These are phyloP conservation scores for Boletus fagicola DNA, from an alignment of 768 basidiomycete genomes.

Conservation along the genomic window DNA sequence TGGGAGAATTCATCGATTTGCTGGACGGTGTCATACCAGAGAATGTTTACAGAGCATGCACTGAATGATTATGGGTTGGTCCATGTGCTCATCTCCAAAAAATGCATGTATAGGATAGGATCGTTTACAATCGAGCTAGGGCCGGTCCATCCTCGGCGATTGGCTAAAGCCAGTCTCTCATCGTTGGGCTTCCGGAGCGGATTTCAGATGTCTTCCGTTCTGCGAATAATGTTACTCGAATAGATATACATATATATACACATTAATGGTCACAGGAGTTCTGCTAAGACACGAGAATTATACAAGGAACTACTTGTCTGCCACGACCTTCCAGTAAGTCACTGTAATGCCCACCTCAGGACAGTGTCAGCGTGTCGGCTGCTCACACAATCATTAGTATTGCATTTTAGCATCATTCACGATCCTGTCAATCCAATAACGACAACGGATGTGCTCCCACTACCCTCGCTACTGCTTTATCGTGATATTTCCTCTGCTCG, in stretches of 20 bases:
- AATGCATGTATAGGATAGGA: neutral
- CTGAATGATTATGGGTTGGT: neutral
- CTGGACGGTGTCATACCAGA: conserved; percentile 36
- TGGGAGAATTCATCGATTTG: conserved; percentile 36
- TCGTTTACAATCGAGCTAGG: neutral
- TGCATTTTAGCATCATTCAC: no score
- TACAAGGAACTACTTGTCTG: neutral
- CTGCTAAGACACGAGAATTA: neutral
- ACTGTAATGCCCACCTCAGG: no score
- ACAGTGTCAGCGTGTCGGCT: no score
- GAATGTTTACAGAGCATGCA: conserved; percentile 29
- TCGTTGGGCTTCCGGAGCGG: neutral
- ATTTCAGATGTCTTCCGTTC: neutral
- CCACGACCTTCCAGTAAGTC: conserved; percentile 7
- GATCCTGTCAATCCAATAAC: no score
- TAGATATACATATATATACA: neutral
- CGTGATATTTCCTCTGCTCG: neutral
- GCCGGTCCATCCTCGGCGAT: neutral
- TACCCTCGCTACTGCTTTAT: no score
- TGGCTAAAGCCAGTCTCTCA: neutral
- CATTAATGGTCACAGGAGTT: neutral
- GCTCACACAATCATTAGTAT: no score
- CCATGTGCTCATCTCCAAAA: neutral
- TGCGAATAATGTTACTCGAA: neutral
- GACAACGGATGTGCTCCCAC: no score